Evolutionary conservation across 371 early-diverging fungal genomes (phyloP).

Genomic region (Capillidium heterosporum): DNA sequence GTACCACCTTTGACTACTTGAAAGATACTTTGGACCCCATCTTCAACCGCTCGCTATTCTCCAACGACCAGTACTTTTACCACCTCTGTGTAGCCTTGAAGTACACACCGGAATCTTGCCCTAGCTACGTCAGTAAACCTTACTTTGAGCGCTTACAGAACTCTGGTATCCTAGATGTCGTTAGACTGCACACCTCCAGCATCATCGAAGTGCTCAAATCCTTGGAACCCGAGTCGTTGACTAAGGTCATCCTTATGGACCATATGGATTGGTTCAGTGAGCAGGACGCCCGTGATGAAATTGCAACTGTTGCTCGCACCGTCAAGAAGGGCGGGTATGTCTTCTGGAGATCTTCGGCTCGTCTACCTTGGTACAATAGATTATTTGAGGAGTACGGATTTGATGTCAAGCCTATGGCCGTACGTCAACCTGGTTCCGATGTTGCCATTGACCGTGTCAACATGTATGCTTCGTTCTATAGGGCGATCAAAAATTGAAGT

Average conservation of each 20-base stretch:
- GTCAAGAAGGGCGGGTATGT: conserved; percentile 46
- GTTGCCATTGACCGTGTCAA: conserved; percentile 61
- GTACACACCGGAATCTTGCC: conserved; percentile 41
- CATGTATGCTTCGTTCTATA: conserved; percentile 66
- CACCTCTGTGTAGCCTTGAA: conserved; percentile 49
- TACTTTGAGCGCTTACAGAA: conserved; percentile 41
- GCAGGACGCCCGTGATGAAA: conserved; percentile 41
- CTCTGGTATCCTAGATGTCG: conserved; percentile 22
- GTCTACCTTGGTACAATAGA: conserved; percentile 61
- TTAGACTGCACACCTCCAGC: conserved; percentile 61
- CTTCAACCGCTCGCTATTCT: conserved; percentile 32
- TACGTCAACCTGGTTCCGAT: conserved; percentile 36
- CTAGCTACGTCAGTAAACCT: conserved; percentile 49
- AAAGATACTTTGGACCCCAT: conserved; percentile 73
- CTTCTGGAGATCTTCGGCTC: conserved; percentile 63
- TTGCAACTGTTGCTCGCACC: conserved; percentile 35
- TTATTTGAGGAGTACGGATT: conserved; percentile 52
- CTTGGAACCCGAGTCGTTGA: conserved; percentile 39
- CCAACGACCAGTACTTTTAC: conserved; percentile 66
- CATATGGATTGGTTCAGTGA: conserved; percentile 75
- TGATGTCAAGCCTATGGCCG: conserved; percentile 35
- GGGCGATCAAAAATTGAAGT: conserved; percentile 12
- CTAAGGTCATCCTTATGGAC: conserved; percentile 67
- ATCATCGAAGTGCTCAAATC: conserved; percentile 40
- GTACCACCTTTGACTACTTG: conserved; percentile 54